phyloP scores from a whole-genome alignment of 441 rosid genomes.

The Hura crepitans region DNA sequence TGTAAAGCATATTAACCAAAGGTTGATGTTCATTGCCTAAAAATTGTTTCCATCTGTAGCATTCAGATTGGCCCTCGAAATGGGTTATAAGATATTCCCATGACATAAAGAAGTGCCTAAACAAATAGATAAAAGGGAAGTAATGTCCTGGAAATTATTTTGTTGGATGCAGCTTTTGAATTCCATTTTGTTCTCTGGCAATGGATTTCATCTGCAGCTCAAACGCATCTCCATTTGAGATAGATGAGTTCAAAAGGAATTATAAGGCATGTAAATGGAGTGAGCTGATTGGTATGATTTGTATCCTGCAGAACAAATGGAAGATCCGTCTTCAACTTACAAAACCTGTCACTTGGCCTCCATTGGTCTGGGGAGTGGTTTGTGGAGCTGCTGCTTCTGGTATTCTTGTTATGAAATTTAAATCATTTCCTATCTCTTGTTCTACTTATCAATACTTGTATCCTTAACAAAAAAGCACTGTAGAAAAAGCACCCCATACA shows the following conservation, averaged over 20 bases:
- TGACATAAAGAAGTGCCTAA: neutral
- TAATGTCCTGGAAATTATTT: neutral
- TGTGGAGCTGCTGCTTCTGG: conserved; percentile 99
- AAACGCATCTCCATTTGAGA: neutral
- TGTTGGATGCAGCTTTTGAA: neutral
- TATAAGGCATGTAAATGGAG: neutral
- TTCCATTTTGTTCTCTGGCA: neutral
- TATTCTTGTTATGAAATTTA: conserved; percentile 26
- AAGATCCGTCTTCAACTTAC: conserved; percentile 96
- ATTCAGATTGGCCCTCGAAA: neutral
- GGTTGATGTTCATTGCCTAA: neutral
- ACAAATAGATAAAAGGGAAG: neutral
- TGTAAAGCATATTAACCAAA: neutral
- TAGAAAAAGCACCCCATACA: neutral
- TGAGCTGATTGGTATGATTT: conserved; percentile 7
- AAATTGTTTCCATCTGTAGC: neutral
- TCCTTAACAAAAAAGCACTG: neutral
- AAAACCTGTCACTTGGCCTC: conserved; percentile 99
- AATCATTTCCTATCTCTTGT: neutral
- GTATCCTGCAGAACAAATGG: conserved; percentile 73
- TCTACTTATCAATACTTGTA: neutral
- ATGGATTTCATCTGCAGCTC: neutral
- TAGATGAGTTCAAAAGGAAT: conserved; percentile 4
- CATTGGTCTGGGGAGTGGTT: conserved; percentile 89
- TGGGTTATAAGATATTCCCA: neutral